Base-by-base conservation (phyloP, 2,329 filamentous ascomycete species). In the Xylariaceae sp. region DNA sequence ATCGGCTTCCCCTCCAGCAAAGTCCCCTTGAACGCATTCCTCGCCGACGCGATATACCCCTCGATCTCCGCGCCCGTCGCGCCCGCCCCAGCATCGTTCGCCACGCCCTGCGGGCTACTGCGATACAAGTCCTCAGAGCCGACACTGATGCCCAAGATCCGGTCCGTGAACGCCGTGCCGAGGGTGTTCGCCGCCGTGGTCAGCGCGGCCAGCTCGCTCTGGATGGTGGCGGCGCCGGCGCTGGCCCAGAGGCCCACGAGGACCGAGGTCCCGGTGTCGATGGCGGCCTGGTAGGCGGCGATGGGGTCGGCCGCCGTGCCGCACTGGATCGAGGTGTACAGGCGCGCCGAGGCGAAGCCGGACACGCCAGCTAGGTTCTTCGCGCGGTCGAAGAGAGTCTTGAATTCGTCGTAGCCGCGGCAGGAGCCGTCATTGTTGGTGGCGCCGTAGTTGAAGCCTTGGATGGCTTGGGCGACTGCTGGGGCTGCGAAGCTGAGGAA, bases 361-460 rank as follows among this genome's bases (percentile, higher is more conserved):
- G 54, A 45, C 8, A 57, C 46, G 22, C 65, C 64, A 1, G 62
- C 56, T 2, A 73, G 60, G 39, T 58, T 61, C 54, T 67, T 66
- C 28, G 69, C 71, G 29, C 65, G 64, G 39, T 63, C 58, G 61
- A 74, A 74, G 41, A 72, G 61, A 26, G 51, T 51, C 49, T 64
- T 55, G 53, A 67, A 74, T 48, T 71, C 67, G 17, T 62, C 40
- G 51, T 73, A 66, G 33, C 54, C 54, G 37, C 66, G 66, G 45
- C 60, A 55, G 29, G 64, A 66, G 41, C 64, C 63, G 47, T 68
- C 66, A 29, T 53, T 49, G 49, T 65, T 62, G 33, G 55, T 61
- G 24, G 64, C 49, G 49, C 67, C 69, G 53, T 72, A 73, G 64
- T 69, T 72, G 63, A 73, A 73, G 48, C 70, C 70, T 39, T 50